A percentile compares a stretch with the other conserved stretches of the same genome.
These are phyloP conservation scores for Canavalia gladiata DNA, from an alignment of 306 rosid species.

Conservation along the genomic window DNA sequence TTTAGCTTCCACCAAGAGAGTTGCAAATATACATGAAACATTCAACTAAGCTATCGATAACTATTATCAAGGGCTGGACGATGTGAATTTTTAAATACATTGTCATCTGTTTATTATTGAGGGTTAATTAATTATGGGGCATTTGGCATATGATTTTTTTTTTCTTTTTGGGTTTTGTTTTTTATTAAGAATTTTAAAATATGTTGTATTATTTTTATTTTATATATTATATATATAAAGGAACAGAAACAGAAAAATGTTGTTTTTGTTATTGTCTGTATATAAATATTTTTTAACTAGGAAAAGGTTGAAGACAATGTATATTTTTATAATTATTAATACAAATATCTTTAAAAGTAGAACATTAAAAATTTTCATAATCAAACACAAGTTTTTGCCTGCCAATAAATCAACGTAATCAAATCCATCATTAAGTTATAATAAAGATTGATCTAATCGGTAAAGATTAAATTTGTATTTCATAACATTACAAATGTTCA, in stretches of 20 bases:
- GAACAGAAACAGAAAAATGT: not conserved
- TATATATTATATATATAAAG: not conserved
- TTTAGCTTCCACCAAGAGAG: no score
- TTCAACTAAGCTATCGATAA: not conserved
- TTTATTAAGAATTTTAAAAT: not conserved
- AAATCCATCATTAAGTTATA: not conserved
- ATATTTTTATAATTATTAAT: no score
- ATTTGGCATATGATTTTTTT: not conserved
- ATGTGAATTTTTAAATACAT: not conserved
- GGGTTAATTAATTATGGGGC: not conserved
- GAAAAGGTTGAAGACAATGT: no score
- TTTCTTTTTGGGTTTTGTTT: not conserved
- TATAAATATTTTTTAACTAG: not conserved
- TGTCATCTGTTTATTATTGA: not conserved
- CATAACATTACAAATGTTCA: no score
- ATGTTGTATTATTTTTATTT: not conserved
- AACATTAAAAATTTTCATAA: not conserved
- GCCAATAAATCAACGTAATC: not conserved
- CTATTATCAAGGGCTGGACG: not conserved
- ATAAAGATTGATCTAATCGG: no score
- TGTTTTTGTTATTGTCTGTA: no score
- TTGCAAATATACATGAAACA: not conserved
- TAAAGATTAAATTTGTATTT: no score
- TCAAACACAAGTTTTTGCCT: not conserved
- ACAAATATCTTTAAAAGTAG: not conserved